Evolutionary conservation across 805 yeast species (phyloP), one percentile per base, ranked within the genome.

Genomic region (Barnettozyma wickerhamii): DNA sequence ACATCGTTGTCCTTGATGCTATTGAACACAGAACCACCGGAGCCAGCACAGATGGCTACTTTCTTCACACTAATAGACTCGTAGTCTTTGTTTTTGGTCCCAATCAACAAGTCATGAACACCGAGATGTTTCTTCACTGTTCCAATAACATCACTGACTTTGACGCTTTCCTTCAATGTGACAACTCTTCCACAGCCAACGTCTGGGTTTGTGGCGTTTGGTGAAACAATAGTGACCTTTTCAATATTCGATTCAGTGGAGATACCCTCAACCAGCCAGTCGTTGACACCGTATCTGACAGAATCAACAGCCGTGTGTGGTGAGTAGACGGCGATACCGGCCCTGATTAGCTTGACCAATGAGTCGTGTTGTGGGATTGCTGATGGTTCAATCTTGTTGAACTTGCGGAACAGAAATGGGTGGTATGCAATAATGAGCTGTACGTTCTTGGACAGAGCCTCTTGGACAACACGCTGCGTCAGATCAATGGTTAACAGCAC

Each of bases 261-360:
- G 6, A 83, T 62, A 2, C 86, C 85, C 29, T 75, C 77, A 1
- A 77, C 84, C 31, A 93, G 69, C 84, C 95, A 93, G 59, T 89
- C 98, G 51, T 93, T 93, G 47, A 93, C 96, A 18, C 99, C 99
- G n/a, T 83, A 84, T 10, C 63, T 62, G 9, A 93, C 93, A 19
- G 97, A 91, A 63, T 93, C 99, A 4, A 93, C 84, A 0, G 98
- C 89, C 1, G 99, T 91, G 58, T 93, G 99, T 19, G 99, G 99
- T 41, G 83, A 83, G 60, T 93, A 93, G 2, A 93, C 99, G 36
- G 89, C 77, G 42, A 93, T 75, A n/a, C 86, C 84, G 44, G 79
- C 72, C 49, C 79, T 81, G 38, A 88, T 81, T 52, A 93, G 70
- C 40, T 74, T 73, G 30, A 91, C 60, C 40, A 91, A 67, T 6